Conservation (phyloP, 192 early-diverging fungal species). For the Haplosporangium gracile region DNA sequence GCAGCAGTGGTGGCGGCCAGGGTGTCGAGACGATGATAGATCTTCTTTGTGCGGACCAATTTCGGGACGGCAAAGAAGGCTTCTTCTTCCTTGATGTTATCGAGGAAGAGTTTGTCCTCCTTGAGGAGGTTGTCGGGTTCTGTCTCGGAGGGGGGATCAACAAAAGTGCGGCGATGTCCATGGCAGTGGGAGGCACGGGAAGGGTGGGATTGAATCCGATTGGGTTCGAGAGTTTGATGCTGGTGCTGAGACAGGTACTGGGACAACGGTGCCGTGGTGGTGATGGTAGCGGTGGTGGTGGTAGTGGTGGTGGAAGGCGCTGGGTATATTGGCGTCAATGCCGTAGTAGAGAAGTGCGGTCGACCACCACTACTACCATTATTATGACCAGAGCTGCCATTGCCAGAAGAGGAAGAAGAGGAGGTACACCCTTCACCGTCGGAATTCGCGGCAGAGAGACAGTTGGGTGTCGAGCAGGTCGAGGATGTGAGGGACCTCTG, state of each 20-base stretch:
- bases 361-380: neutral
- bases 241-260: neutral
- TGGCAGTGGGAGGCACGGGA: neutral
- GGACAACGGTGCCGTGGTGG: neutral
- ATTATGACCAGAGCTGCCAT: neutral
- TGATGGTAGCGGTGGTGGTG: neutral
- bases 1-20: neutral
- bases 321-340: neutral
- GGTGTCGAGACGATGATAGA: neutral
- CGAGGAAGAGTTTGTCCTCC: neutral
- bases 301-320: neutral
- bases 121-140: neutral
- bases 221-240: neutral
- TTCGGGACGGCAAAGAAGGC: neutral
- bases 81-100: neutral
- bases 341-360: slow-evolving; percentile 3
- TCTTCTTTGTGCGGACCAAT: neutral
- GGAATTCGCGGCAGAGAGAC: slow-evolving; percentile 6
- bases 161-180: neutral
- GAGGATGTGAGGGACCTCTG: neutral
- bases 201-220: neutral
- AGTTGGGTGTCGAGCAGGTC: neutral
- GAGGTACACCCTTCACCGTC: neutral
- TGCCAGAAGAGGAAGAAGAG: neutral
- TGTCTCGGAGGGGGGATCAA: neutral